These are phyloP conservation scores for Mycena citricolor DNA, from an alignment of 1,284 basidiomycete genomes.

Conservation along the genomic window DNA sequence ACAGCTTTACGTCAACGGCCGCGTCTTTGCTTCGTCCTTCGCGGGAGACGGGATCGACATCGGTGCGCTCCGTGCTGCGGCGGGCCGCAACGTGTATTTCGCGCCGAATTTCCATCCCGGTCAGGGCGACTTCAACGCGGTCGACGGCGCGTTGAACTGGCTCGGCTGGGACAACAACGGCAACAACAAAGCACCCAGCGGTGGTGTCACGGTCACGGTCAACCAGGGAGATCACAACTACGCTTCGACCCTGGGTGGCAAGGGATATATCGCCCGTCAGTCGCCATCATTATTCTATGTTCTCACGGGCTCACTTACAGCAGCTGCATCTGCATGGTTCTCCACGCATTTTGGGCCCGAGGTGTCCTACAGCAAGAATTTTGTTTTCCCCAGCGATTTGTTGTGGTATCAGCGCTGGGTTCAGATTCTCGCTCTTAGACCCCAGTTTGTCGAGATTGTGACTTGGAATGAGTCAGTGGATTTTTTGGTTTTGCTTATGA, in stretches of 20 bases:
- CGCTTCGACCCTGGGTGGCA: conserved; percentile 19
- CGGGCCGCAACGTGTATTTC: conserved; percentile 19
- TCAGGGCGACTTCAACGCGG: conserved; percentile 17
- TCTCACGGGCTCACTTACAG: conserved; percentile 9
- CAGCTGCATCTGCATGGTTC: conserved; percentile 45
- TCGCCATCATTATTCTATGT: conserved; percentile 16
- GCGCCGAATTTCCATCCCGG: conserved; percentile 27
- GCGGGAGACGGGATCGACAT: conserved; percentile 25
- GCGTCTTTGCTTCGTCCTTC: conserved; percentile 25
- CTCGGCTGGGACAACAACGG: conserved; percentile 26
- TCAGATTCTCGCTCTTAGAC: conserved; percentile 32
- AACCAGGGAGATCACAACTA: conserved; percentile 29
- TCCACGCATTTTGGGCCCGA: conserved; percentile 39
- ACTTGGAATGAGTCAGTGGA: conserved; percentile 29
- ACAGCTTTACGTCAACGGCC: conserved; percentile 8
- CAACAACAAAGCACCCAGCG: conserved; percentile 26
- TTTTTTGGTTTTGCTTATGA: conserved; percentile 3
- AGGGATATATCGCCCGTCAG: conserved; percentile 36
- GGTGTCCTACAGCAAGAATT: conserved; percentile 30
- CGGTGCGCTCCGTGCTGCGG: conserved; percentile 16
- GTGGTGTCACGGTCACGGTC: conserved; percentile 25
- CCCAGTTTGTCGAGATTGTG: conserved; percentile 41
- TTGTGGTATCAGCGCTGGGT: conserved; percentile 34
- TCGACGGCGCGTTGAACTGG: conserved; percentile 29
- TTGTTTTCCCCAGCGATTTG: conserved; percentile 36